Evolutionary conservation across 1,284 basidiomycete species (phyloP).

Genomic region (Entoloma clypeatum): DNA sequence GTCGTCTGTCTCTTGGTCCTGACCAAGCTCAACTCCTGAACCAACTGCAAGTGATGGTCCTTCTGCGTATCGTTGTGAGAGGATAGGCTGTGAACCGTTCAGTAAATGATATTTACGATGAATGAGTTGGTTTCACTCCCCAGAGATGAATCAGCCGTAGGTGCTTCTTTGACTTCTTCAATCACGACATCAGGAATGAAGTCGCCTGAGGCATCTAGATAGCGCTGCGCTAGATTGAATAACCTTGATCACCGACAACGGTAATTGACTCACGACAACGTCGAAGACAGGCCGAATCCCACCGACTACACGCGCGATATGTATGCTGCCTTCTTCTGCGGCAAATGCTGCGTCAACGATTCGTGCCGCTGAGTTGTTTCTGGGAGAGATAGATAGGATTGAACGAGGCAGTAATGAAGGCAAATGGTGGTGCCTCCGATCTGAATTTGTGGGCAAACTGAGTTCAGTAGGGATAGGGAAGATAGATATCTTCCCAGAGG

Average conservation of each 20-base stretch:
- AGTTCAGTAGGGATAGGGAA: conserved; percentile 57
- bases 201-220: conserved; percentile 51
- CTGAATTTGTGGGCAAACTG: conserved; percentile 29
- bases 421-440: conserved; percentile 42
- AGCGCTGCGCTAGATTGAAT: conserved; percentile 36
- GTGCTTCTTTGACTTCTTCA: conserved; percentile 30
- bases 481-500: conserved; percentile 64
- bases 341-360: conserved; percentile 50
- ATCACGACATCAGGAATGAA: conserved; percentile 55
- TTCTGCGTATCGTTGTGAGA: conserved; percentile 65
- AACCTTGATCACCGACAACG: conserved; percentile 4
- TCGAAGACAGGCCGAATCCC: conserved; percentile 71
- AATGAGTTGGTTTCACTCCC: conserved; percentile 6
- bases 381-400: conserved; percentile 40
- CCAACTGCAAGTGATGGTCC: conserved; percentile 54
- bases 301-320: conserved; percentile 59
- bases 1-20: conserved; percentile 56
- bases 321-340: conserved; percentile 44
- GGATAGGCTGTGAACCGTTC: conserved; percentile 22
- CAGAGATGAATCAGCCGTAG: conserved; percentile 8
- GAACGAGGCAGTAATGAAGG: conserved; percentile 49
- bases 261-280: conserved; percentile 39
- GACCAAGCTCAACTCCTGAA: conserved; percentile 60
- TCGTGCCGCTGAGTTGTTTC: conserved; percentile 36
- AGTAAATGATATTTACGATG: conserved; percentile 1